Conservation (phyloP, 2,329 filamentous ascomycete genomes). For the Talaromyces piceae region DNA sequence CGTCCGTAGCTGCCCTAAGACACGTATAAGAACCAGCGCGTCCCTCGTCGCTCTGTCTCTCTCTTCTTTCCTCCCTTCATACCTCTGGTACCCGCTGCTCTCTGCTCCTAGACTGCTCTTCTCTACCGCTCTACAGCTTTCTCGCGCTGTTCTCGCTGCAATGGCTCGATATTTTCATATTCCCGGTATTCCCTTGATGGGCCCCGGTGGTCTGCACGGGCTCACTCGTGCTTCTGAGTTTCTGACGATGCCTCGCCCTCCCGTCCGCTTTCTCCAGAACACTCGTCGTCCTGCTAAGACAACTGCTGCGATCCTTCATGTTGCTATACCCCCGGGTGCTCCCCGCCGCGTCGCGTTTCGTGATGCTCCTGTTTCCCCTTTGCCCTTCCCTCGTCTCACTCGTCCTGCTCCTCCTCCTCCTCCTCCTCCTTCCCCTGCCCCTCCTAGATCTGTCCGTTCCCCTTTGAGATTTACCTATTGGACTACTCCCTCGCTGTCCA, state of each 20-base stretch:
- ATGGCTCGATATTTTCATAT: conserved; percentile 17
- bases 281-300: not conserved
- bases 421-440: conserved; percentile 3
- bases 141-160: conserved; percentile 4
- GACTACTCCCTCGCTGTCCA: conserved; percentile 6
- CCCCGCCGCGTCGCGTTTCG: conserved; percentile 12
- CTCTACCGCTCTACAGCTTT: not conserved
- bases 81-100: not conserved
- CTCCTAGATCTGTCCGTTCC: not conserved
- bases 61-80: not conserved
- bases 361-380: conserved; percentile 11
- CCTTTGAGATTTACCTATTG: conserved; percentile 3
- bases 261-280: conserved; percentile 10
- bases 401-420: conserved; percentile 5
- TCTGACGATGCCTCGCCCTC: conserved; percentile 7
- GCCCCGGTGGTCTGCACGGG: not conserved
- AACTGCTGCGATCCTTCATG: not conserved
- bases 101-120: not conserved
- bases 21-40: not conserved
- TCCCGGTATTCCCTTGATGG: conserved; percentile 13
- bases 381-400: conserved; percentile 9
- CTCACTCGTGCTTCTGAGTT: conserved; percentile 11
- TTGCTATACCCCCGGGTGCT: conserved; percentile 2
- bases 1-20: too few relatives aligned
- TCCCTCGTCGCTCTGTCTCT: not conserved